These are phyloP conservation scores for Priceomyces carsonii DNA, from an alignment of 805 yeast species.

Conservation along the genomic window DNA sequence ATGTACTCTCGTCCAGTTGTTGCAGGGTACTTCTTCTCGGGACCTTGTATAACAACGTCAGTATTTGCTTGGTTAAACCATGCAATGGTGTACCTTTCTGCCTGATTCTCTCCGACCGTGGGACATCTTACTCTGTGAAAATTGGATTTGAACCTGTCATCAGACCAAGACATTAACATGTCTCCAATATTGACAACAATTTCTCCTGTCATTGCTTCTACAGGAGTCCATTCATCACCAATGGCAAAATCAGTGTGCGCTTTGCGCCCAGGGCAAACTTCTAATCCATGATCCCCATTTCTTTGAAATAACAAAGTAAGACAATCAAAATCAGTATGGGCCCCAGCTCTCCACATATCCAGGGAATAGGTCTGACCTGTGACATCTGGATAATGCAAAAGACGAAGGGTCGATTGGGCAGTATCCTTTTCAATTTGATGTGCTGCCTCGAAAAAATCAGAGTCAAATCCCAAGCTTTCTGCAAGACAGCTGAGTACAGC, in stretches of 20 bases:
- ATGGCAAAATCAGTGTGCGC: slow-evolving; percentile 32
- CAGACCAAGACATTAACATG: slow-evolving; percentile 41
- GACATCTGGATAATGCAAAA: slow-evolving; percentile 30
- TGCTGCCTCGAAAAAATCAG: slow-evolving; percentile 23
- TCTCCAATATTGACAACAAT: slow-evolving; percentile 39
- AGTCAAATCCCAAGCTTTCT: slow-evolving; percentile 26
- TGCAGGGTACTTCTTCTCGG: slow-evolving; percentile 14
- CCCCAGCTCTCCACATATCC: slow-evolving; percentile 36
- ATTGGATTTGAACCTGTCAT: slow-evolving; percentile 27
- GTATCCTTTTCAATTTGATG: slow-evolving; percentile 23
- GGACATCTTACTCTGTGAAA: slow-evolving; percentile 36
- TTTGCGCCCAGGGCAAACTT: slow-evolving; percentile 38
- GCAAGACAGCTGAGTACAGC: slow-evolving; percentile 25
- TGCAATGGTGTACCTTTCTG: slow-evolving; percentile 30
- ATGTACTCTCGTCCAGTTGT: slow-evolving; percentile 30
- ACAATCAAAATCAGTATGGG: slow-evolving; percentile 38
- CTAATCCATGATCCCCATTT: slow-evolving; percentile 35
- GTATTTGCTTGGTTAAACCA: slow-evolving; percentile 38
- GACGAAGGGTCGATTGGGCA: slow-evolving; percentile 34
- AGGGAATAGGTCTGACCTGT: slow-evolving; percentile 20
- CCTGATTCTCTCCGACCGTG: slow-evolving; percentile 22
- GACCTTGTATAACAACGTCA: slow-evolving; percentile 18
- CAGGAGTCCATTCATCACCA: slow-evolving; percentile 35
- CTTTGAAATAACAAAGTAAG: slow-evolving; percentile 33
- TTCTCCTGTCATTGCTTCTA: slow-evolving; percentile 30